phyloP scores from a whole-genome alignment of 1,284 basidiomycete species.

The Papiliotrema laurentii region DNA sequence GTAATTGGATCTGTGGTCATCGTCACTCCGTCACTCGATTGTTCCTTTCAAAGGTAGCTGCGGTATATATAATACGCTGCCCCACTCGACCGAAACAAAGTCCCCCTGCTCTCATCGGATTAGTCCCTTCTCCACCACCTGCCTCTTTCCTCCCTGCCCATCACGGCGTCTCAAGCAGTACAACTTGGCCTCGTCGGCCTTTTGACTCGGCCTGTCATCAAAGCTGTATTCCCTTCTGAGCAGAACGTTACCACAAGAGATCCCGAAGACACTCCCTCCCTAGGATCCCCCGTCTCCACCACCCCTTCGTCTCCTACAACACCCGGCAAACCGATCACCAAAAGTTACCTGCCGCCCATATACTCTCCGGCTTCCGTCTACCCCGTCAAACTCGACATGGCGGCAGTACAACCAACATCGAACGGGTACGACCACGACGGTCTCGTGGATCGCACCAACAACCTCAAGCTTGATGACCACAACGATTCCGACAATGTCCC shows the following conservation, averaged over 20 bases:
- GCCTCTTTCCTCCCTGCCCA: slow-evolving; percentile 9
- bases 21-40: background rate
- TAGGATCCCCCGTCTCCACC: slow-evolving; percentile 1
- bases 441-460: slow-evolving; percentile 16
- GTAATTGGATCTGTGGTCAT: too few relatives aligned
- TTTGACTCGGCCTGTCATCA: slow-evolving; percentile 42
- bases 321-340: slow-evolving; percentile 6
- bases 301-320: slow-evolving; percentile 12
- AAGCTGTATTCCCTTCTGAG: slow-evolving; percentile 38
- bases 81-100: slow-evolving; percentile 9
- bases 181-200: slow-evolving; percentile 45
- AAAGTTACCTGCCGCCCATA: slow-evolving; percentile 13
- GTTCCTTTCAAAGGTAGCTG: background rate
- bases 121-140: background rate
- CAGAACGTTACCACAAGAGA: slow-evolving; percentile 3
- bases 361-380: slow-evolving; percentile 15
- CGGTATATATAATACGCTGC: slow-evolving; percentile 1
- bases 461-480: slow-evolving; percentile 13
- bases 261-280: background rate
- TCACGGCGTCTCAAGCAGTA: slow-evolving; percentile 34
- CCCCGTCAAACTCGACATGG: slow-evolving; percentile 13
- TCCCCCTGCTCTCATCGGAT: background rate
- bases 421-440: slow-evolving; percentile 14
- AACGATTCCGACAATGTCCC: background rate
- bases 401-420: slow-evolving; percentile 6